Base-by-base conservation (phyloP, 192 early-diverging fungal genomes). In the Entomortierella beljakovae region DNA sequence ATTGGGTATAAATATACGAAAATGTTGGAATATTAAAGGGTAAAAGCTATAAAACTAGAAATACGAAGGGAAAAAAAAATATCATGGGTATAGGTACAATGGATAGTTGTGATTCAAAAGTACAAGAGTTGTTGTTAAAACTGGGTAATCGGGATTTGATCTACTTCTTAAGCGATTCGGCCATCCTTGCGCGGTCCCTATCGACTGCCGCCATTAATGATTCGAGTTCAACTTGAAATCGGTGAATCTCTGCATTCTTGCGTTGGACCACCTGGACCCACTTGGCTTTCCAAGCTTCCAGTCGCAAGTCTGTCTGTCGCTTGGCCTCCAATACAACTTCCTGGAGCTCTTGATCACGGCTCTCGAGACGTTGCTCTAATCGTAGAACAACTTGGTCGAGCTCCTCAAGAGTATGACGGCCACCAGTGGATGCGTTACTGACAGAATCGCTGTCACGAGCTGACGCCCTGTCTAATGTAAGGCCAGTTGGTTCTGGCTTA, bases 241-340 rank as follows among this genome's bases (percentile, higher is more conserved):
- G 65, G 33, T 79, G 66, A 23, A 79, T 79, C 51, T 79, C 75
- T 32, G 75, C 75, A 52, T 79, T 79, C 62, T 79, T 79, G 54
- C 75, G 75, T 48, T 79, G 75, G 3, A 79, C 75, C 5, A 79
- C 75, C 33, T 79, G 75, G 6, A 79, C 75, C 75, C 75, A 79
- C 33, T 79, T 79, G 48, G 75, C 52, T 34, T 79, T 79, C 75
- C 75, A 79, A 2, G 61, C 75, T 46, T 79, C 75, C 32, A 79
- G 49, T 29, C 75, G 42, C 49, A 57, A 56, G 32, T 79, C 75
- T 48, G 75, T 70, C 50, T 79, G 75, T 13, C 75, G 57, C 46
- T 70, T 69, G 3, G 75, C 75, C 54, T 79, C 75, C 29, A 53
- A 49, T 3, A 79, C 75, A 10, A 79, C 67, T 40, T 79, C 75